phyloP scores from a whole-genome alignment of 257 asterid species.

The Orobanche coerulescens region DNA sequence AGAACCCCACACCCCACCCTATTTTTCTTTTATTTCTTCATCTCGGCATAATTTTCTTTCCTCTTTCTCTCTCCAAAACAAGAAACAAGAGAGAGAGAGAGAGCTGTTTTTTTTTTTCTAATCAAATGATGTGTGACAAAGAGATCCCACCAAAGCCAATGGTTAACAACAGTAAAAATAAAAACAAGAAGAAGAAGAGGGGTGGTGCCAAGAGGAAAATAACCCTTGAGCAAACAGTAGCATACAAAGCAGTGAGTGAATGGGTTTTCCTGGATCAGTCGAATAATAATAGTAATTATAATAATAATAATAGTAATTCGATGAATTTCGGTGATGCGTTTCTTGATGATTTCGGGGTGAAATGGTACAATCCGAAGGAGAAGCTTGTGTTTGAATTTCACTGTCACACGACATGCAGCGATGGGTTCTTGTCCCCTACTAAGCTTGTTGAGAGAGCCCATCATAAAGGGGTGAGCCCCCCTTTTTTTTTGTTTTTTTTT shows the following conservation, averaged over 20 bases:
- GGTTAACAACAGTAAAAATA: slow-evolving; percentile 32
- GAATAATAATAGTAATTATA: slow-evolving; percentile 6
- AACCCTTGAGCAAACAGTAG: slow-evolving; percentile 77
- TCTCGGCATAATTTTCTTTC: background rate
- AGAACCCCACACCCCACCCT: slow-evolving; percentile 2
- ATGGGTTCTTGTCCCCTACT: slow-evolving; percentile 86
- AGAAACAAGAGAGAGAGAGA: background rate
- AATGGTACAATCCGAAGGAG: slow-evolving; percentile 64
- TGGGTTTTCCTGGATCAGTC: slow-evolving; percentile 78
- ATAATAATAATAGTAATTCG: background rate
- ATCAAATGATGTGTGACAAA: slow-evolving; percentile 43
- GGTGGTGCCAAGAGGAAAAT: slow-evolving; percentile 86
- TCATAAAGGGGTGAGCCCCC: slow-evolving; percentile 62
- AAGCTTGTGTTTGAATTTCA: slow-evolving; percentile 80
- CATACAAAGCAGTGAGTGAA: slow-evolving; percentile 71
- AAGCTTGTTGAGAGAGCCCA: slow-evolving; percentile 97
- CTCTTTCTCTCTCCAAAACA: background rate
- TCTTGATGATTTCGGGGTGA: slow-evolving; percentile 69
- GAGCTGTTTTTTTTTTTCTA: too few relatives aligned
- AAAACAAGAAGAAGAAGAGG: slow-evolving; percentile 85
- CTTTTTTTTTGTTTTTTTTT: background rate
- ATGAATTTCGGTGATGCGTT: slow-evolving; percentile 25
- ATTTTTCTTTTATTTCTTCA: background rate
- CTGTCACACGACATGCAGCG: slow-evolving; percentile 79
- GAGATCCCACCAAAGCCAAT: slow-evolving; percentile 42